These are phyloP conservation scores for Hymenoscyphus salicellus DNA, from an alignment of 2,329 filamentous ascomycete genomes.

Conservation along the genomic window DNA sequence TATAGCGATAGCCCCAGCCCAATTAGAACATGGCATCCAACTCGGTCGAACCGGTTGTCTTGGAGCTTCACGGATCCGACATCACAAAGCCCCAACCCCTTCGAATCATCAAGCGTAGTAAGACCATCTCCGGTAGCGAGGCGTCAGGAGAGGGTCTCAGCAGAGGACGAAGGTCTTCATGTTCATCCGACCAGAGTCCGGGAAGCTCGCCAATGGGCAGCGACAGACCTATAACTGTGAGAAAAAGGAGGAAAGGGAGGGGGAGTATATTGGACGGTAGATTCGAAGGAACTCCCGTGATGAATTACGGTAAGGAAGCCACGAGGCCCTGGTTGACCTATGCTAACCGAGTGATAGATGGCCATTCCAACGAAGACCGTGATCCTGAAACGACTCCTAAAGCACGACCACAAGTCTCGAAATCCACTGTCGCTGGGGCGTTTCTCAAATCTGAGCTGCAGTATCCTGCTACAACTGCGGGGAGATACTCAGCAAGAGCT, in stretches of 20 bases:
- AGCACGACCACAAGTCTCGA: conserved; percentile 20
- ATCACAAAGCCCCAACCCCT: conserved; percentile 45
- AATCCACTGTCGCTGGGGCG: conserved; percentile 27
- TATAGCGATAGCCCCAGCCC: conserved; percentile 8
- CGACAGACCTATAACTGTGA: conserved; percentile 34
- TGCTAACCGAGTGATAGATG: background rate
- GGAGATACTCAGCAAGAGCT: conserved; percentile 22
- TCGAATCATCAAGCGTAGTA: conserved; percentile 48
- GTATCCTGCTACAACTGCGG: conserved; percentile 22
- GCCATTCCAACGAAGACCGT: conserved; percentile 4
- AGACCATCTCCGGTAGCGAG: conserved; percentile 31
- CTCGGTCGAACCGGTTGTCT: conserved; percentile 29
- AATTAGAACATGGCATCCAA: conserved; percentile 38
- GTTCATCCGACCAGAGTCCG: conserved; percentile 26
- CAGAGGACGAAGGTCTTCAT: conserved; percentile 25
- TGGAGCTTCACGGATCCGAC: conserved; percentile 38
- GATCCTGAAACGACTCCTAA: conserved; percentile 32
- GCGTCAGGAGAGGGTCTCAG: conserved; percentile 23
- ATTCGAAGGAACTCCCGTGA: conserved; percentile 16
- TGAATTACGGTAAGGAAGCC: background rate
- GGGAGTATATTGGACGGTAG: conserved; percentile 23
- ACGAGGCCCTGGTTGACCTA: too few species aligned
- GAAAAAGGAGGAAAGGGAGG: conserved; percentile 27
- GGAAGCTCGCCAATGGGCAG: conserved; percentile 30
- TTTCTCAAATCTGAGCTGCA: conserved; percentile 29